Evolutionary conservation across 257 asterid species (phyloP), one percentile per base, ranked within the genome.

Genomic region (Solanum arcanum): DNA sequence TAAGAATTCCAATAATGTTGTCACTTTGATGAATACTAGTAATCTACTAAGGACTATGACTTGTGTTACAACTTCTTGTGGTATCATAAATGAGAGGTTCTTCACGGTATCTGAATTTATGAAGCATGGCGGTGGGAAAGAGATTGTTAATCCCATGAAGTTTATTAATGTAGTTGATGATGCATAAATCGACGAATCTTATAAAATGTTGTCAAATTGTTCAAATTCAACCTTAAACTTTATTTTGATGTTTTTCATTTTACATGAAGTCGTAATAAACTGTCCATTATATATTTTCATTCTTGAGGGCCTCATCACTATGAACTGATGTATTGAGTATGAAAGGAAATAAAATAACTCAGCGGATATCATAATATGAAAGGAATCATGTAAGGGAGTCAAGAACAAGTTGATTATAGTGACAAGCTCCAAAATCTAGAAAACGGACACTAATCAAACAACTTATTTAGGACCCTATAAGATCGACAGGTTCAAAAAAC

Each of bases 41-140:
- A 29, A 75, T 6, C 56, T 75, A 29, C 33, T 23, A 41, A 23
- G 31, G 33, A 41, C 12, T 39, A 89, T 92, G 89, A 89, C 90
- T 31, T 20, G 42, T 37, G 88, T 88, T 11, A 44, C 69, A 27
- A 84, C 89, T 3, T 78, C 15, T 11, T 89, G 87, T 16, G 87
- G 74, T 18, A 78, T 83, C 20, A 87, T 89, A 3, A 59, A 83
- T 31, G 88, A 86, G 9, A 56, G 20, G 41, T 84, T 86, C 33
- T 76, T 90, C 35, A 41, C 91, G 1, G 68, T 89, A 9, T 87
- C 89, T 12, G 90, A 86, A 14, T 90, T 90, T 84, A 91, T 88
- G 23, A 89, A 86, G 89, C 91, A 90, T 64, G 88, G 78, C 4
- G 91, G 88, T 6, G 87, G 86, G 10, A 42, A 33, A 33, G 78